A percentile compares a stretch with the other conserved stretches of the same genome.
Conservation (phyloP, 2,329 filamentous ascomycete genomes). For the Cytospora piceicola region DNA sequence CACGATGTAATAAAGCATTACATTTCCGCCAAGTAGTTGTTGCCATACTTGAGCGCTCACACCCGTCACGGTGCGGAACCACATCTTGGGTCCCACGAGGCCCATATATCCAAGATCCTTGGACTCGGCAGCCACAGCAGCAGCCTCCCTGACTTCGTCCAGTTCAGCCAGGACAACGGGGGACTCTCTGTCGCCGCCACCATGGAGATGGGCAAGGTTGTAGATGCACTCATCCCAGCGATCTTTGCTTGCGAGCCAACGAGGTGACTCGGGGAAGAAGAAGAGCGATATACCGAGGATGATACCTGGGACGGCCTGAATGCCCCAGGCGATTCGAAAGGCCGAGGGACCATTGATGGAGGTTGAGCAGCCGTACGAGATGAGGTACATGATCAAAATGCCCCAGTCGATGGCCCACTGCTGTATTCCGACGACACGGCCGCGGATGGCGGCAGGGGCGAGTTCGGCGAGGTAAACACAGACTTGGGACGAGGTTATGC, state of each 20-base stretch:
- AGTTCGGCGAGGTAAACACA: slow-evolving; percentile 73
- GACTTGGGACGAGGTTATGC: slow-evolving; percentile 73
- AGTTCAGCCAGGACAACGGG: slow-evolving; percentile 44
- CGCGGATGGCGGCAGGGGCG: slow-evolving; percentile 60
- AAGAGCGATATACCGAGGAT: slow-evolving; percentile 59
- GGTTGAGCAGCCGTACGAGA: slow-evolving; percentile 30
- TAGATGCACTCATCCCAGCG: slow-evolving; percentile 67
- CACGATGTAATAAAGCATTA: slow-evolving; percentile 64
- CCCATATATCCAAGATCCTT: slow-evolving; percentile 46
- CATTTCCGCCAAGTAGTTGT: slow-evolving; percentile 60
- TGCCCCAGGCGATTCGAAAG: slow-evolving; percentile 65
- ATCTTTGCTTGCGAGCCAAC: slow-evolving; percentile 71
- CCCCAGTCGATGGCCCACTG: slow-evolving; percentile 76
- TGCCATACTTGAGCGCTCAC: slow-evolving; percentile 58
- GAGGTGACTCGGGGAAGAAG: slow-evolving; percentile 67
- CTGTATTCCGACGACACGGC: slow-evolving; percentile 66
- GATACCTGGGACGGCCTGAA: slow-evolving; percentile 61
- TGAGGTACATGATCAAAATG: slow-evolving; percentile 57
- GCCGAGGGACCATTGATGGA: slow-evolving; percentile 57
- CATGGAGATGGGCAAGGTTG: slow-evolving; percentile 63
- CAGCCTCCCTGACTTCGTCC: slow-evolving; percentile 40
- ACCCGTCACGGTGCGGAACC: slow-evolving; percentile 56
- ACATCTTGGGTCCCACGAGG: slow-evolving; percentile 52
- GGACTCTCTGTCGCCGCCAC: slow-evolving; percentile 57
- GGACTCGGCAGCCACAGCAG: slow-evolving; percentile 43